Evolutionary conservation across 768 basidiomycete species (phyloP).

Genomic region (Termitomyces titanicus): DNA sequence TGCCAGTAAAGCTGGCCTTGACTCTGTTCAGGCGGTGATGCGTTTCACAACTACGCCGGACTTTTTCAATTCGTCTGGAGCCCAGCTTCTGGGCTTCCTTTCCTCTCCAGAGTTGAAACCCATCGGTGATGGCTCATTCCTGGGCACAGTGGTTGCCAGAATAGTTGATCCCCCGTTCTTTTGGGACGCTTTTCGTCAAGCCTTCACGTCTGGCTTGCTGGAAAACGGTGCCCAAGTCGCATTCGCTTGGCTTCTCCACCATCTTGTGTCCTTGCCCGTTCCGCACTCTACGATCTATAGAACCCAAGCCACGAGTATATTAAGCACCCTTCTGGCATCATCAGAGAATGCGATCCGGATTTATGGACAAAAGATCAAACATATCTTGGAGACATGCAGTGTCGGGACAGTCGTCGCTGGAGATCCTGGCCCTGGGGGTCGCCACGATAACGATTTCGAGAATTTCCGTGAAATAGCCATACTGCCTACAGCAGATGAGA

Average conservation of each 20-base stretch:
- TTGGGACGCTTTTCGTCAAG: not conserved
- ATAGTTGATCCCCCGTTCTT: not conserved
- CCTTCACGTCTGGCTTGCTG: not conserved
- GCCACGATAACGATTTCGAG: conserved; percentile 1
- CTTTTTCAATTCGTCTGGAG: conserved; percentile 26
- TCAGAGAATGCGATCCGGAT: not conserved
- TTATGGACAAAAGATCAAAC: not conserved
- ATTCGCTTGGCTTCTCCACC: not conserved
- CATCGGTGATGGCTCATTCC: not conserved
- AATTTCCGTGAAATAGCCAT: not conserved
- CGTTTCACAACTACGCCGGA: conserved; percentile 26
- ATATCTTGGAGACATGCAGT: not conserved
- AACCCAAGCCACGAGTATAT: not conserved
- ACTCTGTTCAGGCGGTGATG: conserved; percentile 33
- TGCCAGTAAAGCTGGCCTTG: conserved; percentile 28
- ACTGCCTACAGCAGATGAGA: not conserved
- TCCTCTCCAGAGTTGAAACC: not conserved
- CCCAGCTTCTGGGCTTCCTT: not conserved
- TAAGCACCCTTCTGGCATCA: not conserved
- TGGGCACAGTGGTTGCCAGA: not conserved
- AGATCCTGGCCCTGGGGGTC: not conserved
- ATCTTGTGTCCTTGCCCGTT: not conserved
- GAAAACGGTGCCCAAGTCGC: not conserved
- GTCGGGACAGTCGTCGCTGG: not conserved
- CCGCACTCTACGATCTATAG: not conserved